Percentiles rank a stretch among this genome's conserved stretches.
phyloP scores from a whole-genome alignment of 352 stramenopile genomes.

The Globisporangium nodosum region DNA sequence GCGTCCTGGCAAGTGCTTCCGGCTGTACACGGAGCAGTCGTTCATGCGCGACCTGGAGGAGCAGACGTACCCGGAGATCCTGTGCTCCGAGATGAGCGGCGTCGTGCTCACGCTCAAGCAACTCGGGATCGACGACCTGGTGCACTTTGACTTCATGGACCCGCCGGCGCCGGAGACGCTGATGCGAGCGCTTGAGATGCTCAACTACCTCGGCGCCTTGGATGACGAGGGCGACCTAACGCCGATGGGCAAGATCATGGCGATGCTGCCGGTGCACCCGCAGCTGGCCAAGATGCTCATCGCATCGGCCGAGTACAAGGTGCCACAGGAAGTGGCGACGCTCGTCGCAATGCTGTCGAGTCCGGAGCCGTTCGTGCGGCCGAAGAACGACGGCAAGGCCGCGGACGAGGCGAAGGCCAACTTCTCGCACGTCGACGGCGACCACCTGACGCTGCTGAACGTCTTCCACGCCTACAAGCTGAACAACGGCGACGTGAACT shows the following conservation, averaged over 20 bases:
- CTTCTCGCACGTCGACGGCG: constrained; percentile 94
- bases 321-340: constrained; percentile 95
- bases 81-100: constrained; percentile 94
- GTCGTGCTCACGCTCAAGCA: constrained; percentile 98
- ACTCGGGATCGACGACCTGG: constrained; percentile 98
- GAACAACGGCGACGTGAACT: constrained; percentile 87
- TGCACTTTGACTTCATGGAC: constrained; percentile 99
- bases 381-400: constrained; percentile 94
- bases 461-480: constrained; percentile 98
- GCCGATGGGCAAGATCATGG: constrained; percentile 89
- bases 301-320: constrained; percentile 92
- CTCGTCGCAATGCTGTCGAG: constrained; percentile 98
- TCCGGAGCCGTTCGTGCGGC: constrained; percentile 91
- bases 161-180: constrained; percentile 97
- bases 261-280: constrained; percentile 96
- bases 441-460: constrained; percentile 98
- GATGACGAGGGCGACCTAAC: constrained; percentile 98
- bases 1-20: constrained; percentile 92
- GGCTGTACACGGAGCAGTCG: constrained; percentile 97
- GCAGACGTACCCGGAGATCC: constrained; percentile 99
- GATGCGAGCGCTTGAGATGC: constrained; percentile 97
- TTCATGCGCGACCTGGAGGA: constrained; percentile 98
- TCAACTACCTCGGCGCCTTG: constrained; percentile 97
- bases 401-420: constrained; percentile 96
- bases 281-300: constrained; percentile 98